phyloP scores from a whole-genome alignment of 768 basidiomycete species.

The Melanogaster broomeanus region DNA sequence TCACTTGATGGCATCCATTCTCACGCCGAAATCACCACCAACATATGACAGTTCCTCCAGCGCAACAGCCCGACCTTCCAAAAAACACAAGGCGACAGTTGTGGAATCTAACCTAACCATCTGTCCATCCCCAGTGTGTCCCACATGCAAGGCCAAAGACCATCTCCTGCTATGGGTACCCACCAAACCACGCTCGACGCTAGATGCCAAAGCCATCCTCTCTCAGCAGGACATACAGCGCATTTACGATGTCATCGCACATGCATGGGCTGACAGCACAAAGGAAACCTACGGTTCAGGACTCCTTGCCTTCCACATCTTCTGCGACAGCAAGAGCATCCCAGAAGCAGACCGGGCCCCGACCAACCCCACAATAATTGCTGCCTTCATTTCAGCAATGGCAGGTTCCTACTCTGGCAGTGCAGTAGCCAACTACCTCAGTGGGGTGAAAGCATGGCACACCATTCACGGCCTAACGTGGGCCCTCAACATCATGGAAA shows the following conservation, averaged over 20 bases:
- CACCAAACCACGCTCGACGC: conserved; percentile 1
- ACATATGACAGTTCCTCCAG: too few relatives aligned
- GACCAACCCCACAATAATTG: too few relatives aligned
- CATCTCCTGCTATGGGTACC: neutral
- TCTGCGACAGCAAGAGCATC: neutral
- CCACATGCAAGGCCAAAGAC: conserved; percentile 1
- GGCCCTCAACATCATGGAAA: too few relatives aligned
- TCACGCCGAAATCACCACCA: conserved; percentile 1
- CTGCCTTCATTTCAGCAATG: too few relatives aligned
- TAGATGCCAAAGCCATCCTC: conserved; percentile 9
- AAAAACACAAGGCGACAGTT: too few relatives aligned
- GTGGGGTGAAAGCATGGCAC: too few relatives aligned
- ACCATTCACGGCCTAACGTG: too few relatives aligned
- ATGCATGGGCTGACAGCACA: neutral
- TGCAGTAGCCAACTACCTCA: too few relatives aligned
- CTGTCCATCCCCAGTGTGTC: neutral
- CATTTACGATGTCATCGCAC: neutral
- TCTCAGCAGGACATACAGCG: too few relatives aligned
- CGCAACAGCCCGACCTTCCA: too few relatives aligned
- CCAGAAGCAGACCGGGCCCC: too few relatives aligned
- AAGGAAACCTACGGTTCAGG: neutral
- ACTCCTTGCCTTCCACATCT: neutral
- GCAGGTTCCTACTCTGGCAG: too few relatives aligned
- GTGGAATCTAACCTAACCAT: neutral
- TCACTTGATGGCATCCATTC: neutral